Base-by-base conservation (phyloP, 1,284 basidiomycete species). In the Porodaedalea pini region DNA sequence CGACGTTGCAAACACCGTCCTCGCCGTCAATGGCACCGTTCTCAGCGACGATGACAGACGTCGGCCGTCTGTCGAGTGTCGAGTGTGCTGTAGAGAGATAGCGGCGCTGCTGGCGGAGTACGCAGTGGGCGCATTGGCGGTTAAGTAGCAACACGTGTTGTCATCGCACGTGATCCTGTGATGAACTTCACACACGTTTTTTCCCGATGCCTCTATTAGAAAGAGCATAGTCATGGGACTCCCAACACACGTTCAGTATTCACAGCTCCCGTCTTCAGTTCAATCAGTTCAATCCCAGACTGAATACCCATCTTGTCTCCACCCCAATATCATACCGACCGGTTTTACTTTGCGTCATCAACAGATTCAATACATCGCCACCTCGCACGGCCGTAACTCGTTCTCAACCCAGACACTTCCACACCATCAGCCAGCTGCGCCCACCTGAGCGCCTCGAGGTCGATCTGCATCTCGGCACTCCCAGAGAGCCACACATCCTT, bases 71-170 rank as follows among this genome's bases (percentile, higher is more conserved):
- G 32, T 34, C 32, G n/a, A n/a, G n/a, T n/a, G n/a, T n/a, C n/a
- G n/a, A n/a, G n/a, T n/a, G n/a, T n/a, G n/a, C 32, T 34, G 32
- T 34, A 34, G 32, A 34, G 7, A 34, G 32, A n/a, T n/a, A n/a
- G n/a, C n/a, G n/a, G n/a, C n/a, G n/a, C n/a, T n/a, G n/a, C n/a
- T n/a, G n/a, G n/a, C n/a, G n/a, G n/a, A n/a, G n/a, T n/a, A n/a
- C n/a, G n/a, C n/a, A n/a, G n/a, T n/a, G n/a, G n/a, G n/a, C n/a
- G n/a, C n/a, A n/a, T n/a, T n/a, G n/a, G n/a, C 32, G 44, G 25
- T 31, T 32, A 47, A 47, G 45, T 47, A 47, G 13, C 7, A 29
- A 47, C 45, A 47, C 45, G 45, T 47, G 45, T 47, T 13, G 7
- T 11, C n/a, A 4, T 8, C 45, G 15, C 45, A 47, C 45, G 45